Conservation (phyloP, 1,139 yeast genomes). For the Scheffersomyces parashehatae region DNA sequence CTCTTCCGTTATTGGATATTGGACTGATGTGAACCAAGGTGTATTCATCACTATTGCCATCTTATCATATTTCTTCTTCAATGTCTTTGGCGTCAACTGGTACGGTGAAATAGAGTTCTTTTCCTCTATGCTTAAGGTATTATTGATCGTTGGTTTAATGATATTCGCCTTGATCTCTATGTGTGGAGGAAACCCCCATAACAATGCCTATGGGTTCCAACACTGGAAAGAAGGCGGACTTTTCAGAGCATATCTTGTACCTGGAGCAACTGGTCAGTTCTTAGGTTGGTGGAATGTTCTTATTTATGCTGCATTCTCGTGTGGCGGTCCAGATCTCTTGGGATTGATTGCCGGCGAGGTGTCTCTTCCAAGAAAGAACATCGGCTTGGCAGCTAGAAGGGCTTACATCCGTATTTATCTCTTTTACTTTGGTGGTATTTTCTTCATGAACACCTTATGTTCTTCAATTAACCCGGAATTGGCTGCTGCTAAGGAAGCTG, state of each 20-base stretch:
- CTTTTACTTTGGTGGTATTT: slow-evolving; percentile 40
- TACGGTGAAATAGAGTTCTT: slow-evolving; percentile 43
- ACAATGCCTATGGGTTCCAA: slow-evolving; percentile 39
- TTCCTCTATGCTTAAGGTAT: slow-evolving; percentile 38
- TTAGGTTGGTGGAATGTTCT: slow-evolving; percentile 37
- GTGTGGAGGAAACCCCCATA: slow-evolving; percentile 15
- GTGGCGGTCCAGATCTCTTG: slow-evolving; percentile 45
- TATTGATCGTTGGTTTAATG: slow-evolving; percentile 43
- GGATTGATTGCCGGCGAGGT: slow-evolving; percentile 38
- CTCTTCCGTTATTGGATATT: slow-evolving; percentile 35
- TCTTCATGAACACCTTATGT: slow-evolving; percentile 37
- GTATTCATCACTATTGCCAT: slow-evolving; percentile 36
- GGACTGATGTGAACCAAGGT: slow-evolving; percentile 42
- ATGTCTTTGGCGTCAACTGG: slow-evolving; percentile 38
- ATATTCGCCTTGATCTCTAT: slow-evolving; percentile 31
- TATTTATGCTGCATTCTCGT: slow-evolving; percentile 41
- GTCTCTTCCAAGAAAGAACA: slow-evolving; percentile 30
- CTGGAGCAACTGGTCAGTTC: slow-evolving; percentile 37
- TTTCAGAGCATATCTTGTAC: slow-evolving; percentile 29
- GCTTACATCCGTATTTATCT: slow-evolving; percentile 34
- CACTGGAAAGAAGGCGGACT: slow-evolving; percentile 38
- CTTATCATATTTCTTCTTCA: slow-evolving; percentile 29
- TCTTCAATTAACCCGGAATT: slow-evolving; percentile 34
- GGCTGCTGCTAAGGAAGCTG: slow-evolving; percentile 23
- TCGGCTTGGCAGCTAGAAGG: slow-evolving; percentile 36